These are phyloP conservation scores for Mollisia scopiformis DNA, from an alignment of 2,329 filamentous ascomycete genomes.

Conservation along the genomic window DNA sequence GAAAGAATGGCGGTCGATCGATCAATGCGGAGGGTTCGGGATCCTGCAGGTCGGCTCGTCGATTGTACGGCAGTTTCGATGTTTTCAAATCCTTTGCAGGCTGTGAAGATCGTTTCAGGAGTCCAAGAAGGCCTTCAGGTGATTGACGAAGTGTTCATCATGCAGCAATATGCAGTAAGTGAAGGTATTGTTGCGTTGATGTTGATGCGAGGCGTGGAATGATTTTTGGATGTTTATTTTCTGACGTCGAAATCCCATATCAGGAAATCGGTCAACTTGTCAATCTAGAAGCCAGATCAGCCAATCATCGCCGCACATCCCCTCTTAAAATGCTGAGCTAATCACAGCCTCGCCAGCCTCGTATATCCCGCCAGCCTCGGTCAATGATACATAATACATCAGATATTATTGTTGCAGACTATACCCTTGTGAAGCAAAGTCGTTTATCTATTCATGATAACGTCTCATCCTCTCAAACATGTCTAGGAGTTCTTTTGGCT, in stretches of 20 bases:
- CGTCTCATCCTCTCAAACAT: too few relatives aligned
- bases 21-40: conserved; percentile 34
- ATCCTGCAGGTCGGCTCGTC: conserved; percentile 31
- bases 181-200: conserved; percentile 4
- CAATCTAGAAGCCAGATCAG: too few relatives aligned
- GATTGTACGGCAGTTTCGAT: conserved; percentile 25
- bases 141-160: conserved; percentile 17
- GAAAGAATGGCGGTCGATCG: conserved; percentile 27
- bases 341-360: background rate
- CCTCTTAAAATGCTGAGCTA: background rate
- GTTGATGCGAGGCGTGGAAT: background rate
- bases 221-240: conserved; percentile 7
- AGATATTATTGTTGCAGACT: background rate
- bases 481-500: too few relatives aligned
- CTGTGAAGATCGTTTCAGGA: conserved; percentile 12
- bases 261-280: too few relatives aligned
- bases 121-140: conserved; percentile 5
- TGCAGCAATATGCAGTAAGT: conserved; percentile 10
- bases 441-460: too few relatives aligned
- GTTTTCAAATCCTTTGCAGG: conserved; percentile 11
- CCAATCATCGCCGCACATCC: background rate
- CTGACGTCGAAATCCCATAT: background rate
- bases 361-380: background rate
- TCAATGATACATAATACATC: background rate
- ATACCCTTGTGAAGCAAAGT: too few relatives aligned